A percentile compares a stretch with the other conserved stretches of the same genome.
Evolutionary conservation across 352 stramenopile species (phyloP).

Genomic region (Blastocystis sp.): DNA sequence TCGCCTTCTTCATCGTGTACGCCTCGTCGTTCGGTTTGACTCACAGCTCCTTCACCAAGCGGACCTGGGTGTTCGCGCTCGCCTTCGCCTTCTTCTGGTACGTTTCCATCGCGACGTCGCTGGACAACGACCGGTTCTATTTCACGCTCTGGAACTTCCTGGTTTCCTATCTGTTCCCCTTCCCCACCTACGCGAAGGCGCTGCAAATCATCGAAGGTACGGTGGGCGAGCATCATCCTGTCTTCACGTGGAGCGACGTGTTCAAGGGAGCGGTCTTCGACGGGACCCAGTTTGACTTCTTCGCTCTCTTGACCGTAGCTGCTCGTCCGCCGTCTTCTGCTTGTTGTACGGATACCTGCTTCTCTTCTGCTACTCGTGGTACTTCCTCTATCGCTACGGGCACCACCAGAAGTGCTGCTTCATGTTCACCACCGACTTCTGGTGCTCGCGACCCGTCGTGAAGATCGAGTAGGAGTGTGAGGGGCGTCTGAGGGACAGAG

Average conservation of each 20-base stretch:
- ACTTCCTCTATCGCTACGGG: neutral
- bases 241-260: neutral
- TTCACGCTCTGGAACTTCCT: neutral
- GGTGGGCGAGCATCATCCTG: neutral
- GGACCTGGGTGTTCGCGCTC: neutral
- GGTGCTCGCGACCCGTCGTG: neutral
- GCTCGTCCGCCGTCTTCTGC: neutral
- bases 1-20: neutral
- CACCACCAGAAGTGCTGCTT: conserved; percentile 31
- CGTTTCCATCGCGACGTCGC: too few species aligned
- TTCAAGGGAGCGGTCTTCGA: neutral
- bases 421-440: neutral
- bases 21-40: neutral
- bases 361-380: conserved; percentile 28
- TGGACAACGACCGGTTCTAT: neutral
- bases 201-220: neutral
- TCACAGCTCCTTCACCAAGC: neutral
- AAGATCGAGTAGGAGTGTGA: neutral
- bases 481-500: neutral
- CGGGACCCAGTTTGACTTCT: neutral
- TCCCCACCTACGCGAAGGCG: neutral
- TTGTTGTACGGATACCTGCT: neutral
- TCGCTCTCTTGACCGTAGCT: neutral
- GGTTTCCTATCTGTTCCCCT: neutral
- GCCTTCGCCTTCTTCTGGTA: too few species aligned